Evolutionary conservation across 305 asterid genomes (phyloP).

Genomic region (Solanum hybrid): DNA sequence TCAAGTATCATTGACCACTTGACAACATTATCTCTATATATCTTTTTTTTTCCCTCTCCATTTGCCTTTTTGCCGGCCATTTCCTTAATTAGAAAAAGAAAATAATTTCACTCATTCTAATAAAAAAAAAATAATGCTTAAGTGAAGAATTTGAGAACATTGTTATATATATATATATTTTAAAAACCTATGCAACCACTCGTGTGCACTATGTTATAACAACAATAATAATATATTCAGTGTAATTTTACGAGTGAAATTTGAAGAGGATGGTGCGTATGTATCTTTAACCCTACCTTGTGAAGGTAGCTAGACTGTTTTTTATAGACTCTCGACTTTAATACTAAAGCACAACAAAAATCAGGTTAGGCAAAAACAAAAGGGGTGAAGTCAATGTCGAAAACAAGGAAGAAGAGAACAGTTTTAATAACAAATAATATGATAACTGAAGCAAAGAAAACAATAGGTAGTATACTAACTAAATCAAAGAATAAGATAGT

Average conservation of each 20-base stretch:
- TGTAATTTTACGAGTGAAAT: background rate
- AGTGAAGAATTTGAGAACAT: background rate
- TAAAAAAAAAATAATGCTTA: background rate
- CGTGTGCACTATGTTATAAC: background rate
- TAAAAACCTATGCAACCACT: background rate
- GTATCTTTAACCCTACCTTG: background rate
- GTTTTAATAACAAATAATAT: background rate
- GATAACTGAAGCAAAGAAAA: background rate
- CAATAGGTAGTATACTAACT: background rate
- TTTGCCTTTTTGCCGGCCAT: slow-evolving; percentile 4
- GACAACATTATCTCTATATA: background rate
- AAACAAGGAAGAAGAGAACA: background rate
- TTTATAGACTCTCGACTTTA: background rate
- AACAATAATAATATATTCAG: background rate
- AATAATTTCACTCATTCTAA: background rate
- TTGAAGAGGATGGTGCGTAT: background rate
- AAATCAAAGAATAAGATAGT: background rate
- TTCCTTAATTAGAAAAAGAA: background rate
- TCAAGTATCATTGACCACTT: background rate
- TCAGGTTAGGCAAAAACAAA: background rate
- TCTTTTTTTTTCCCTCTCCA: background rate
- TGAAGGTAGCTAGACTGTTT: background rate
- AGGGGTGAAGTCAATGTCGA: background rate
- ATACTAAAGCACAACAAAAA: background rate
- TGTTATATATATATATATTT: background rate